Evolutionary conservation across 2,329 filamentous ascomycete species (phyloP).

Genomic region (Xylaria sp.): DNA sequence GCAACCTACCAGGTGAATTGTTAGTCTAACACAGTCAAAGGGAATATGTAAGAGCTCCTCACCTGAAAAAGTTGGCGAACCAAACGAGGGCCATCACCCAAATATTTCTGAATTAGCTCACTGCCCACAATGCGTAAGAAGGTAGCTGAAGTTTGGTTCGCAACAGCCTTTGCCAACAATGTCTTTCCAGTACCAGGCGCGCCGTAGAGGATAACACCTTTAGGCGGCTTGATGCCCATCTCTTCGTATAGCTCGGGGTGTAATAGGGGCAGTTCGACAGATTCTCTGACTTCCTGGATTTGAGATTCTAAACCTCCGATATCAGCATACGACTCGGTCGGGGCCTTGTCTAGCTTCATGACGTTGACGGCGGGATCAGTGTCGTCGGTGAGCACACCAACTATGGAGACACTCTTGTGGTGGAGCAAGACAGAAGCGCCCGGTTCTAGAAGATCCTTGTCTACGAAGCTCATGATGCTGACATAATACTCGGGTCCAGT

Average conservation of each 20-base stretch:
- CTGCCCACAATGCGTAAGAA: constrained; percentile 97
- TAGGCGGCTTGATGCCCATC: constrained; percentile 99
- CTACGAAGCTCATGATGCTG: constrained; percentile 99
- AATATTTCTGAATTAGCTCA: constrained; percentile 98
- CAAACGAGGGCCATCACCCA: constrained; percentile 93
- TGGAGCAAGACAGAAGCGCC: constrained; percentile 95
- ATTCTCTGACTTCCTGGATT: constrained; percentile 97
- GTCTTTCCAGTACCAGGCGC: constrained; percentile 98
- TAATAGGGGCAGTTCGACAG: constrained; percentile 91
- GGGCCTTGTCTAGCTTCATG: constrained; percentile 99
- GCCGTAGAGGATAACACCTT: constrained; percentile 99
- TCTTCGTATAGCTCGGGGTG: constrained; percentile 99
- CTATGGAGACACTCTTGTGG: constrained; percentile 97
- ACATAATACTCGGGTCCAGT: constrained; percentile 99
- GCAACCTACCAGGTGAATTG: constrained; percentile 70
- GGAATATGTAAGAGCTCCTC: constrained; percentile 43
- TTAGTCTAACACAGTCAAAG: constrained; percentile 41
- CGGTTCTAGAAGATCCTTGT: constrained; percentile 97
- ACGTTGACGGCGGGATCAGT: constrained; percentile 95
- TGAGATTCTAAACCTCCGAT: constrained; percentile 95
- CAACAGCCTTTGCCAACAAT: constrained; percentile 93
- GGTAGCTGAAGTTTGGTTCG: constrained; percentile 98
- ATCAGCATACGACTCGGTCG: constrained; percentile 97
- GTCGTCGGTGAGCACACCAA: constrained; percentile 96
- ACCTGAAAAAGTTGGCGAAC: constrained; percentile 95